A percentile compares a stretch with the other conserved stretches of the same genome.
These are phyloP conservation scores for Ramaria sp. DNA, from an alignment of 768 basidiomycete species.

Conservation along the genomic window DNA sequence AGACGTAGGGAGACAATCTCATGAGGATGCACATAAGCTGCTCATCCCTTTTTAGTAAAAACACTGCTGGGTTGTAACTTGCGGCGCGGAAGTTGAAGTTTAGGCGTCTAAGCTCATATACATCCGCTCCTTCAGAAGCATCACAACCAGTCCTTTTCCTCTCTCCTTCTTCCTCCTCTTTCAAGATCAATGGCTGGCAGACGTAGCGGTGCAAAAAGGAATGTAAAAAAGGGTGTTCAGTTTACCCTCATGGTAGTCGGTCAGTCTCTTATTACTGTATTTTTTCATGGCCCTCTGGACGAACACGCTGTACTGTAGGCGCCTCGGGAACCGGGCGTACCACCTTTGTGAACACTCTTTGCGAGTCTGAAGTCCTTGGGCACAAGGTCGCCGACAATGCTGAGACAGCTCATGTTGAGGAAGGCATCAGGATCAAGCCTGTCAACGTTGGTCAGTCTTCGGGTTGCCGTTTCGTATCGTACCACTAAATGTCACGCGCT, in stretches of 20 bases:
- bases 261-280: conserved; percentile 31
- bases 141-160: conserved; percentile 3
- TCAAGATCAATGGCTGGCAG: conserved; percentile 79
- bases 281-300: conserved; percentile 8
- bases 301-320: conserved; percentile 50
- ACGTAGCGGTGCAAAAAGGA: conserved; percentile 64
- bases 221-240: conserved; percentile 98
- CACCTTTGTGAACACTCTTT: conserved; percentile 98
- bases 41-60: not conserved
- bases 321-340: conserved; percentile 96
- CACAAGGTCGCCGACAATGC: conserved; percentile 84
- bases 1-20: not conserved
- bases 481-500: not conserved
- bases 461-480: not conserved
- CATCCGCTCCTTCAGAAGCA: not conserved
- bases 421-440: conserved; percentile 91
- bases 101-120: conserved; percentile 2
- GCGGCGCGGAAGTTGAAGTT: conserved; percentile 19
- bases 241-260: conserved; percentile 98
- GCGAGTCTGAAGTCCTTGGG: conserved; percentile 83
- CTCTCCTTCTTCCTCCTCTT: conserved; percentile 11
- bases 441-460: conserved; percentile 72
- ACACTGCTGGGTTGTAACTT: not conserved
- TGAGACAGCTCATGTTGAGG: conserved; percentile 86
- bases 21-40: not conserved